Evolutionary conservation across 2,329 filamentous ascomycete species (phyloP), one percentile per base, ranked within the genome.

Genomic region (Xylaria sp.): DNA sequence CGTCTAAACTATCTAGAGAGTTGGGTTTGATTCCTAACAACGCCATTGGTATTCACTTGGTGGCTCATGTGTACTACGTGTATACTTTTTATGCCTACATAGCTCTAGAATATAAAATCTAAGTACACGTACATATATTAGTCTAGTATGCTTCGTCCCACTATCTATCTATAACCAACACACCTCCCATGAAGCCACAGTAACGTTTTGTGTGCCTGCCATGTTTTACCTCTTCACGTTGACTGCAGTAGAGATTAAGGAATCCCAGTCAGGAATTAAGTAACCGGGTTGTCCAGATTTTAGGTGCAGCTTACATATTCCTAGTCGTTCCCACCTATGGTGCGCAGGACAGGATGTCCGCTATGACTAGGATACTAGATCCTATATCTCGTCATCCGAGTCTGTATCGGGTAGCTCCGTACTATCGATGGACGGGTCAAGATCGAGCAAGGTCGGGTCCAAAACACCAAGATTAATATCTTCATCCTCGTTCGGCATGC

Each of bases 331-430:
- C 13, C 27, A n/a, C 47, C 15, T 10, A 27, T 27, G 20, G 22
- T 47, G 3, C 44, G 11, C 15, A 47, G 11, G 17, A 47, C 22
- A 47, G 17, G 20, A 47, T 3, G 38, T 5, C 44, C 20, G 20
- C 15, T 47, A 27, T 47, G 36, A 47, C 15, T 54, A 5, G 22
- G 27, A 15, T 38, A 38, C 29, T 4, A 53, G 22, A 17, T 59
- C 54, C 15, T 38, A 38, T 15, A 47, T 54, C 36, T 66, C 58
- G 3, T 55, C 49, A 31, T 57, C 44, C 15, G 44, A 38, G 29
- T 54, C 38, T 17, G 15, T 47, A 42, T 31, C 45, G n/a, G 17
- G 9, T 15, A 29, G 39, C 33, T 53, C 54, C 17, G 39, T 20
- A 20, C 31, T 11, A 20, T 6, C 33, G 22, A 6, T 31, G 7